These are phyloP conservation scores for Cicer chorassanicum DNA, from an alignment of 306 rosid species.

Conservation along the genomic window DNA sequence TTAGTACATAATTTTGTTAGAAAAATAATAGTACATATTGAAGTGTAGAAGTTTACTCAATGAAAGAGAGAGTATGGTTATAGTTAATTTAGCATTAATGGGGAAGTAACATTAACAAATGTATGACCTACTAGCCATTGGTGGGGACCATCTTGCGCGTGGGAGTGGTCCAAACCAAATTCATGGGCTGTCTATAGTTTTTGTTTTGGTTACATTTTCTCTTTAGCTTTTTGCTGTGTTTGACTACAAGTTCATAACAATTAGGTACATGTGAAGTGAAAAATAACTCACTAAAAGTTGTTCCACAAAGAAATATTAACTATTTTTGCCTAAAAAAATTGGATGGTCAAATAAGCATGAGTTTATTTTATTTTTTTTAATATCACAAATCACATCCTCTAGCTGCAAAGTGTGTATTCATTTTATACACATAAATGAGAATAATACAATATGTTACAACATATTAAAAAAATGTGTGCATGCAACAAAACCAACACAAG, in stretches of 20 bases:
- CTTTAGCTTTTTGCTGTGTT: constrained; percentile 8
- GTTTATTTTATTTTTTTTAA: not conserved
- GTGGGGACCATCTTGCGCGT: constrained; percentile 54
- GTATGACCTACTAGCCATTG: constrained; percentile 42
- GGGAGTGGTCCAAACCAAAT: constrained; percentile 49
- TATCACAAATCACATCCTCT: not conserved
- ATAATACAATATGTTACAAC: not conserved
- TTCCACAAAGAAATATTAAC: not conserved
- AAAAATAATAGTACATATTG: not conserved
- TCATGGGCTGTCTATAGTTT: constrained; percentile 31
- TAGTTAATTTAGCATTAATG: constrained; percentile 19
- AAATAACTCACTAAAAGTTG: not conserved
- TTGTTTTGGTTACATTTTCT: constrained; percentile 25
- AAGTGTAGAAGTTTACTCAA: constrained; percentile 15
- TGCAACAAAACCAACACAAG: constrained; percentile 33
- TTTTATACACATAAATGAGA: constrained; percentile 38
- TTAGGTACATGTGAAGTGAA: not conserved
- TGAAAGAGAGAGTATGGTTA: constrained; percentile 50
- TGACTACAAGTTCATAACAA: not conserved
- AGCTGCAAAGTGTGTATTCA: constrained; percentile 32
- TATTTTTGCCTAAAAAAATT: not conserved
- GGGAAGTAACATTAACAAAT: constrained; percentile 15
- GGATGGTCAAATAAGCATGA: not conserved
- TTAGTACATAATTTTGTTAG: no score
- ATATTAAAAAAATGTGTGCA: not conserved